These are phyloP conservation scores for Candida frijolesensis DNA, from an alignment of 1,139 yeast genomes.

Conservation along the genomic window DNA sequence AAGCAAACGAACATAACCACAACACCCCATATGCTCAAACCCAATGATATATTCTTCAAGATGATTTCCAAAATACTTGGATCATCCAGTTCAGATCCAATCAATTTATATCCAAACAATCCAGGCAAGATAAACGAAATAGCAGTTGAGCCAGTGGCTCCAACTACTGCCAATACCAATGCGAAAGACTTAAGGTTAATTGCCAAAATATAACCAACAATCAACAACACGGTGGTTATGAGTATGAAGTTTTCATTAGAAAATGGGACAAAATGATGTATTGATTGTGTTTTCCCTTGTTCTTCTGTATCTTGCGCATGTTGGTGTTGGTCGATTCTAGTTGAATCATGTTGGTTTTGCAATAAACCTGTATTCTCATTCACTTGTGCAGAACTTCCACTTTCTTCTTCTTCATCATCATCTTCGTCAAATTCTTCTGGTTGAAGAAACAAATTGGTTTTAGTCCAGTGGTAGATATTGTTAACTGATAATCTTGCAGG, in stretches of 20 bases:
- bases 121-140: conserved; percentile 64
- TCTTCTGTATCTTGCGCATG: conserved; percentile 5
- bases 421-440: too few relatives aligned
- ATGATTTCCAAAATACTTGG: conserved; percentile 25
- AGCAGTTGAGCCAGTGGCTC: conserved; percentile 64
- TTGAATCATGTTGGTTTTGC: conserved; percentile 3
- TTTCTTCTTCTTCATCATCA: conserved; percentile 3
- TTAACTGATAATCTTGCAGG: conserved; percentile 88
- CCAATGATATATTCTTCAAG: conserved; percentile 31
- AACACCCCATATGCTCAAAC: conserved; percentile 44
- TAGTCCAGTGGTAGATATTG: conserved; percentile 64
- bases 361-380: conserved; percentile 16
- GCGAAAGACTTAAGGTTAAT: conserved; percentile 54
- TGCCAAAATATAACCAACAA: conserved; percentile 48
- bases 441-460: conserved; percentile 4
- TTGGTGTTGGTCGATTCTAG: conserved; percentile 6
- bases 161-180: conserved; percentile 56
- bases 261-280: conserved; percentile 48
- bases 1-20: conserved; percentile 44
- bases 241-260: conserved; percentile 47
- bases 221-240: conserved; percentile 49
- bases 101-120: conserved; percentile 54
- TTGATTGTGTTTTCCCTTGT: conserved; percentile 14
- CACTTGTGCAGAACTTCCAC: neutral
- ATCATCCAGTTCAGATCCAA: conserved; percentile 35